Evolutionary conservation across 2,329 filamentous ascomycete species (phyloP).

Genomic region (Elsinoe fawcettii): DNA sequence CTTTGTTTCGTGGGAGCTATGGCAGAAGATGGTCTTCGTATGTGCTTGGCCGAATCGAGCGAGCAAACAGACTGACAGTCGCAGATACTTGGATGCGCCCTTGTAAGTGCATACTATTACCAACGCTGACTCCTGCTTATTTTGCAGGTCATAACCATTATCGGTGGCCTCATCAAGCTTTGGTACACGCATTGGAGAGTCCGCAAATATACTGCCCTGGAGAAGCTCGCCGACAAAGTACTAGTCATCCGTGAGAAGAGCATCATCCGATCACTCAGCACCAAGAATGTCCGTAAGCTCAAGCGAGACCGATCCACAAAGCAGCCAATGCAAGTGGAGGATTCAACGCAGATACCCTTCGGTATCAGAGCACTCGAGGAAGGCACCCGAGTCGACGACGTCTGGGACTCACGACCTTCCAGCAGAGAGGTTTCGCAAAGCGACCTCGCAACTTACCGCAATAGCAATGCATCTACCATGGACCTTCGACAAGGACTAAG

Average conservation of each 20-base stretch:
- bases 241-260: conserved; percentile 18
- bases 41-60: conserved; percentile 32
- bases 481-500: conserved; percentile 18
- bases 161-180: conserved; percentile 61
- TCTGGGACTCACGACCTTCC: conserved; percentile 38
- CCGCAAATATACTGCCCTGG: conserved; percentile 33
- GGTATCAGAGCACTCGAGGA: conserved; percentile 78
- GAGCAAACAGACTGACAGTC: conserved; percentile 16
- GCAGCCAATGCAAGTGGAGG: conserved; percentile 26
- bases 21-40: conserved; percentile 88
- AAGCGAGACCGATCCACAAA: background rate
- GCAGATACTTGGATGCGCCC: conserved; percentile 65
- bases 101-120: conserved; percentile 40
- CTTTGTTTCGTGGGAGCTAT: conserved; percentile 60
- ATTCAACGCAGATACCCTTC: conserved; percentile 63
- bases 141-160: conserved; percentile 54
- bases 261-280: conserved; percentile 18
- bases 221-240: conserved; percentile 15
- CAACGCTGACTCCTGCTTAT: conserved; percentile 3
- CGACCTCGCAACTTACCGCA: conserved; percentile 27
- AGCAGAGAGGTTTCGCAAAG: conserved; percentile 29
- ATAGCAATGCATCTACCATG: conserved; percentile 19
- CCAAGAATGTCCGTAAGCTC: conserved; percentile 26
- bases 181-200: conserved; percentile 35
- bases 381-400: conserved; percentile 76